Percentiles rank a stretch among this genome's conserved stretches.
These are phyloP conservation scores for Bryoglossum gracile DNA, from an alignment of 495 filamentous ascomycete genomes.

Conservation along the genomic window DNA sequence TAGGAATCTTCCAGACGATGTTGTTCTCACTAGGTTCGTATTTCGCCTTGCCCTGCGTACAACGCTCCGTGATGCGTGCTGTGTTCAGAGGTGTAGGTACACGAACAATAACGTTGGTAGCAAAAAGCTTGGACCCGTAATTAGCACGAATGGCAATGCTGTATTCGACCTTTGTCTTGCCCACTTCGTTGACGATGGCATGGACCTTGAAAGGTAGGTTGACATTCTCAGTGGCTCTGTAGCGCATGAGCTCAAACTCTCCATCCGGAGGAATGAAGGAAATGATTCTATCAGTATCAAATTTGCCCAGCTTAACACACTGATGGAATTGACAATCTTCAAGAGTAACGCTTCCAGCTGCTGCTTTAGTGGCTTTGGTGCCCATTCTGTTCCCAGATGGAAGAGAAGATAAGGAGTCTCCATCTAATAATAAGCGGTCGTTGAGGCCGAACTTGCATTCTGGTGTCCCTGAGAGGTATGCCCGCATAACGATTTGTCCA, in stretches of 20 bases:
- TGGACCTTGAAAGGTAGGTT: conserved; percentile 99
- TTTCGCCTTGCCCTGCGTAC: conserved; percentile 92
- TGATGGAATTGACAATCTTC: conserved; percentile 99
- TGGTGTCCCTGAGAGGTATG: conserved; percentile 91
- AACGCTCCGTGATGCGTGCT: conserved; percentile 86
- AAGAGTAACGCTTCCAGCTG: conserved; percentile 89
- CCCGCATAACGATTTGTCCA: conserved; percentile 97
- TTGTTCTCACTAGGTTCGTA: conserved; percentile 98
- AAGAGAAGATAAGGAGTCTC: conserved; percentile 56
- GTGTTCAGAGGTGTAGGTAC: conserved; percentile 97
- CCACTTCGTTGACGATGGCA: conserved; percentile 94
- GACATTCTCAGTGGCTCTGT: conserved; percentile 98
- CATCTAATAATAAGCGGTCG: conserved; percentile 85
- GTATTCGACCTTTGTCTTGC: conserved; percentile 97
- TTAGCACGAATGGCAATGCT: conserved; percentile 96
- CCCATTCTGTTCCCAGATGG: conserved; percentile 63
- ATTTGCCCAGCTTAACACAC: conserved; percentile 95
- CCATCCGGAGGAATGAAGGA: conserved; percentile 97
- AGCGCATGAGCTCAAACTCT: conserved; percentile 98
- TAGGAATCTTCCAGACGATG: conserved; percentile 98
- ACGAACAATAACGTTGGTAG: conserved; percentile 92
- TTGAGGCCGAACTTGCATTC: conserved; percentile 99
- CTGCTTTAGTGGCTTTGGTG: conserved; percentile 86
- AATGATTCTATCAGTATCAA: conserved; percentile 96
- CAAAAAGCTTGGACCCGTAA: conserved; percentile 92